A percentile compares a stretch with the other conserved stretches of the same genome.
Conservation (phyloP, 2,329 filamentous ascomycete species). For the Furcasterigmium furcatum region DNA sequence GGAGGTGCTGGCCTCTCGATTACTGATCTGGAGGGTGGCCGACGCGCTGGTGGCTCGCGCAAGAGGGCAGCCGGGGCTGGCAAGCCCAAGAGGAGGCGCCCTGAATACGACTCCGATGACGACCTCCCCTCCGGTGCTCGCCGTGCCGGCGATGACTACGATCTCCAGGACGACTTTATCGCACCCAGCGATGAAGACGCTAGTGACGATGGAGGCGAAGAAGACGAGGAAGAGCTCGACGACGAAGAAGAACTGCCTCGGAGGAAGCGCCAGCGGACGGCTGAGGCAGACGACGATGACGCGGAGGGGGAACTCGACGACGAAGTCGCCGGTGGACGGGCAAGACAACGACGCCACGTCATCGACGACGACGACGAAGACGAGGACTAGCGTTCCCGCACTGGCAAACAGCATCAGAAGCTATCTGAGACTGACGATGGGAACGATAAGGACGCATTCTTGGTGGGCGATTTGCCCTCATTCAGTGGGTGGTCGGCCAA, state of each 20-base stretch:
- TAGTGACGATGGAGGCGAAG: constrained; percentile 53
- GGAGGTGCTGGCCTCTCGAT: constrained; percentile 60
- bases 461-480: too few species aligned
- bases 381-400: constrained; percentile 20
- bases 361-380: constrained; percentile 62
- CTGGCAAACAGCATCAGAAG: too few species aligned
- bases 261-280: constrained; percentile 47
- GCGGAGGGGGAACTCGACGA: constrained; percentile 53
- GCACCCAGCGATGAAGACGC: constrained; percentile 69
- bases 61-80: constrained; percentile 51
- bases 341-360: constrained; percentile 48
- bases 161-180: constrained; percentile 76
- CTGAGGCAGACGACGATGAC: constrained; percentile 46
- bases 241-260: constrained; percentile 48
- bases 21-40: constrained; percentile 64
- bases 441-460: too few species aligned
- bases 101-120: constrained; percentile 76
- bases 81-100: constrained; percentile 50
- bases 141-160: constrained; percentile 72
- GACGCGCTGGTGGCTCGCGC: constrained; percentile 44
- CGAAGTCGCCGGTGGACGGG: constrained; percentile 36
- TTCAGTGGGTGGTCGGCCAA: too few species aligned
- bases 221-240: constrained; percentile 58
- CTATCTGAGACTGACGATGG: too few species aligned
- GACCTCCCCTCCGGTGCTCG: constrained; percentile 60